Percentiles rank a stretch among this genome's conserved stretches.
These are phyloP conservation scores for Trichoderma sp. DNA, from an alignment of 2,329 filamentous ascomycete genomes.

Conservation along the genomic window DNA sequence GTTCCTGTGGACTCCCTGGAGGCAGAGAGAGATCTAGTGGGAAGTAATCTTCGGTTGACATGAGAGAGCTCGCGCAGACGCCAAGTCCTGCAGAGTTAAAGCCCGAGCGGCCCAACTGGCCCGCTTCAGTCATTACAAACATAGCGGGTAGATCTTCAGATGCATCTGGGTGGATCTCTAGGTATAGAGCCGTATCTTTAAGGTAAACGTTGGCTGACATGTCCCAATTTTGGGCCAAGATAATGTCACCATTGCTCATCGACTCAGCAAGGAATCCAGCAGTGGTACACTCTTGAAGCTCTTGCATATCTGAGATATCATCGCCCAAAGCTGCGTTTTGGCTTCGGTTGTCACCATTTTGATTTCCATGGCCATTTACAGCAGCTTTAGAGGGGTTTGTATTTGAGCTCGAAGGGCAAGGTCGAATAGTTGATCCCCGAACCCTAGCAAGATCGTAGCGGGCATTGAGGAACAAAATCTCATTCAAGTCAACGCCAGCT, in stretches of 20 bases:
- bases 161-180: slow-evolving; percentile 20
- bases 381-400: neutral
- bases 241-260: neutral
- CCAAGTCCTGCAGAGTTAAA: slow-evolving; percentile 20
- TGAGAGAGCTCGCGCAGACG: slow-evolving; percentile 21
- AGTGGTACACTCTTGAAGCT: slow-evolving; percentile 18
- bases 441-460: neutral
- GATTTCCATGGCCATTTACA: neutral
- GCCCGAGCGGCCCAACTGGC: slow-evolving; percentile 10
- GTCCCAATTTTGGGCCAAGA: slow-evolving; percentile 23
- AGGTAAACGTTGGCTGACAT: slow-evolving; percentile 19
- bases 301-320: neutral
- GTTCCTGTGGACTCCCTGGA: neutral
- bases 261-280: slow-evolving; percentile 13
- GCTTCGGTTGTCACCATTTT: neutral
- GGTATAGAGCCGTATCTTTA: slow-evolving; percentile 13
- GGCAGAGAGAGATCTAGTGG: neutral
- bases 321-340: neutral
- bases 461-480: neutral
- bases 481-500: neutral
- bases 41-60: slow-evolving; percentile 23
- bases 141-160: slow-evolving; percentile 11
- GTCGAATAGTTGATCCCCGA: neutral
- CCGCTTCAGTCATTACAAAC: neutral
- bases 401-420: neutral